A percentile compares a stretch with the other conserved stretches of the same genome.
Evolutionary conservation across 306 rosid species (phyloP).

Genomic region (Prunus fruticosa): DNA sequence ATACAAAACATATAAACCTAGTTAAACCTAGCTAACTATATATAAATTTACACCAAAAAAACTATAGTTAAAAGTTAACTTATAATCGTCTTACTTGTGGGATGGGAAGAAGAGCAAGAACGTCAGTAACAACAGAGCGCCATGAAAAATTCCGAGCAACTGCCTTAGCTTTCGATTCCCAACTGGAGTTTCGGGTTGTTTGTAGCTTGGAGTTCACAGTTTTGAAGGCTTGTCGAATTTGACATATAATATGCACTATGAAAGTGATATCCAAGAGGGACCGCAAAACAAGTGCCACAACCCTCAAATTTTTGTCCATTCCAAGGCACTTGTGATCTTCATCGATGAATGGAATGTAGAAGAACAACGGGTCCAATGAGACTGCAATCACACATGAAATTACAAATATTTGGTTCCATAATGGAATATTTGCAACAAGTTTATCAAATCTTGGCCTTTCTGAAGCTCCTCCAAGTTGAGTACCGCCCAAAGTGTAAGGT

Average conservation of each 20-base stretch:
- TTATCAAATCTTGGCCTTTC: background rate
- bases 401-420: slow-evolving; percentile 30
- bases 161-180: background rate
- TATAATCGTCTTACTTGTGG: slow-evolving; percentile 26
- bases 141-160: background rate
- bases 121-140: slow-evolving; percentile 18
- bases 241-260: background rate
- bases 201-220: too few species aligned
- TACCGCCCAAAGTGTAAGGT: background rate
- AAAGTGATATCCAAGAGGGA: background rate
- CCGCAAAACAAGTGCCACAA: background rate
- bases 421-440: background rate
- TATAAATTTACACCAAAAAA: too few species aligned
- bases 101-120: slow-evolving; percentile 37
- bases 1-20: background rate
- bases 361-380: slow-evolving; percentile 25
- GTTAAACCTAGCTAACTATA: background rate
- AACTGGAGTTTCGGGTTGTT: too few species aligned
- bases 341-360: slow-evolving; percentile 24
- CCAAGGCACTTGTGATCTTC: background rate
- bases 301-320: background rate
- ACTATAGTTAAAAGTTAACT: background rate
- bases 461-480: background rate
- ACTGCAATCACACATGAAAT: slow-evolving; percentile 16
- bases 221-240: background rate